Percentiles rank a stretch among this genome's conserved stretches.
phyloP scores from a whole-genome alignment of 768 basidiomycete species.

The Podaxis sp. region DNA sequence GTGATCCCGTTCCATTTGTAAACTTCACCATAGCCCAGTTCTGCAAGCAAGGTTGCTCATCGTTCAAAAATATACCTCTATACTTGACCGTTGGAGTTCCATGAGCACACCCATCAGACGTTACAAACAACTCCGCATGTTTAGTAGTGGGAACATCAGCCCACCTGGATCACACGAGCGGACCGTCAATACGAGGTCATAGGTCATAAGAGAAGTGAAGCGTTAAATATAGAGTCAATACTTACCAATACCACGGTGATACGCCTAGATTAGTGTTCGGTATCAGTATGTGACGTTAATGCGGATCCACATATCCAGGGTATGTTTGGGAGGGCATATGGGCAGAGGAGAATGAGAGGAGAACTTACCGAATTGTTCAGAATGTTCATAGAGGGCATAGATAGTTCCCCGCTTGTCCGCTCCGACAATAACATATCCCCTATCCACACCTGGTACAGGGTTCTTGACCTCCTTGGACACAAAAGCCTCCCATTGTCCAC shows the following conservation, averaged over 20 bases:
- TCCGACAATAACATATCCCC: conserved; percentile 67
- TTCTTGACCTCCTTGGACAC: conserved; percentile 49
- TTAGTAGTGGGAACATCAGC: conserved; percentile 65
- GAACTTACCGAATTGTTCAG: conserved; percentile 59
- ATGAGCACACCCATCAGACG: conserved; percentile 46
- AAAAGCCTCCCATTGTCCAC: conserved; percentile 69
- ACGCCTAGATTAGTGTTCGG: conserved; percentile 39
- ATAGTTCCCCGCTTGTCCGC: conserved; percentile 69
- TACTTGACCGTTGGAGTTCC: conserved; percentile 68
- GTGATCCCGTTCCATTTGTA: conserved; percentile 56
- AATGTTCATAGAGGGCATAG: conserved; percentile 63
- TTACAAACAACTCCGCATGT: conserved; percentile 47
- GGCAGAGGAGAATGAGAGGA: conserved; percentile 1
- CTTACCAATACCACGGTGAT: conserved; percentile 67
- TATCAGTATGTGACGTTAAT: conserved; percentile 14
- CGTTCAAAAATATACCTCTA: conserved; percentile 71
- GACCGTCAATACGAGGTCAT: not conserved
- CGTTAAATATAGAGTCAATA: conserved; percentile 13
- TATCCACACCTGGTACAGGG: conserved; percentile 53
- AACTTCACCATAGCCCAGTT: conserved; percentile 72
- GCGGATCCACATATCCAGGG: conserved; percentile 1
- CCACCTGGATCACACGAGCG: conserved; percentile 47
- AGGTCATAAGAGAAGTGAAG: not conserved
- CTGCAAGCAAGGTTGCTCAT: conserved; percentile 69
- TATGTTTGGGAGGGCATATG: not conserved